Percentiles rank a stretch among this genome's conserved stretches.
phyloP scores from a whole-genome alignment of 2,329 filamentous ascomycete genomes.

The Penicillium crustosum region DNA sequence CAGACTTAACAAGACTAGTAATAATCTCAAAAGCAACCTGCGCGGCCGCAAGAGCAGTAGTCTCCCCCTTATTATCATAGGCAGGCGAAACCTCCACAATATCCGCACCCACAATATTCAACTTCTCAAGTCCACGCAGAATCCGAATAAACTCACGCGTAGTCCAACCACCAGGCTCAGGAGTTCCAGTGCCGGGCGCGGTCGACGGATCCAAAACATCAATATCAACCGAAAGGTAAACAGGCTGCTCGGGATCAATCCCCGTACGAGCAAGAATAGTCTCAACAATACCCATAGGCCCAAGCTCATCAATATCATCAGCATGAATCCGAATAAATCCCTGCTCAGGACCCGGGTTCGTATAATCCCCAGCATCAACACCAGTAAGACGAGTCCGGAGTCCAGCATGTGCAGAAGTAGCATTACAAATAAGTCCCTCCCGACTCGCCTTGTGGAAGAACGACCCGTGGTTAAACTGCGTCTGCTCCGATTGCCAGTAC shows the following conservation, averaged over 20 bases:
- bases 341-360: conserved; percentile 67
- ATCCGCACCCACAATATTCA: conserved; percentile 87
- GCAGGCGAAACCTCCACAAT: conserved; percentile 85
- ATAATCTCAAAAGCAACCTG: conserved; percentile 86
- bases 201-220: conserved; percentile 75
- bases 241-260: conserved; percentile 63
- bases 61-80: conserved; percentile 77
- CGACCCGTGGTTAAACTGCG: conserved; percentile 80
- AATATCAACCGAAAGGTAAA: conserved; percentile 80
- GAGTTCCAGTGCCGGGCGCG: conserved; percentile 76
- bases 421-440: conserved; percentile 75
- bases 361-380: conserved; percentile 64
- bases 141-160: conserved; percentile 84
- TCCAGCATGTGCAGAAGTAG: conserved; percentile 76
- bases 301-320: conserved; percentile 84
- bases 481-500: conserved; percentile 69
- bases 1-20: conserved; percentile 57
- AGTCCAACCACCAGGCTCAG: conserved; percentile 88
- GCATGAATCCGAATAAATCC: conserved; percentile 78
- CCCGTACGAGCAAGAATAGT: conserved; percentile 71
- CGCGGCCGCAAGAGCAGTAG: conserved; percentile 77
- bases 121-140: conserved; percentile 72
- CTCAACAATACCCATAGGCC: conserved; percentile 67
- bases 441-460: conserved; percentile 89
- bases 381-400: conserved; percentile 74